Evolutionary conservation across 192 early-diverging fungal species (phyloP), one percentile per base, ranked within the genome.

Genomic region (Linnemannia schmuckeri): DNA sequence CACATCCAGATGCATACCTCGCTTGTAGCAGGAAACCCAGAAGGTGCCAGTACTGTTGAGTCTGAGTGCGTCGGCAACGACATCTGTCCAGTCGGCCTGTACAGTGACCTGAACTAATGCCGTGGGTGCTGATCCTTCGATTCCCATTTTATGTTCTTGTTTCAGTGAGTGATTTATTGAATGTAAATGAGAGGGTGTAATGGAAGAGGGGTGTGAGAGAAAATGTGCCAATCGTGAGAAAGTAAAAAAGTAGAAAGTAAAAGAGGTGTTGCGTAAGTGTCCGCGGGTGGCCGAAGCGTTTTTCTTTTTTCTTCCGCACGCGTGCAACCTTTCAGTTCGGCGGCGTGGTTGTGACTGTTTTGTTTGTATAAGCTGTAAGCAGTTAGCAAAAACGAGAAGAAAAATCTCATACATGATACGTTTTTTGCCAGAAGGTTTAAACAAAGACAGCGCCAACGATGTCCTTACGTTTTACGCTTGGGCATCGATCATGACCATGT

Each of bases 11-110:
- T 61, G 37, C 38, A 0, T 76, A 90, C 90, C 90, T 88, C 82
- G 85, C 24, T 81, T 80, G 63, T 92, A 90, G 38, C 90, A 88
- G 15, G 91, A 91, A 13, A 92, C 79, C 91, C 91, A 92, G 69
- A 92, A 92, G 20, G 84, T 61, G 9, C 85, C 90, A 4, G 86
- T 73, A 22, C 70, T 72, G 63, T 76, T 80, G 41, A 72, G 87
- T 70, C 77, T 76, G 41, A 81, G 54, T 4, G 89, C 88, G 33
- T 92, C 91, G 13, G 82, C 42, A 27, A 90, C 76, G 20, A 91
- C 89, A 18, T 87, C 84, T 30, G 87, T 82, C 91, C 91, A 92
- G 76, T 92, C 91, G 6, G 89, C 75, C 73, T 92, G 91, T 5
- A 92, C 89, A 2, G 90, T 90, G 41, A 91, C 82, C 70, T 83